phyloP scores from a whole-genome alignment of 2,329 filamentous ascomycete genomes.

The Fusarium nygamai region DNA sequence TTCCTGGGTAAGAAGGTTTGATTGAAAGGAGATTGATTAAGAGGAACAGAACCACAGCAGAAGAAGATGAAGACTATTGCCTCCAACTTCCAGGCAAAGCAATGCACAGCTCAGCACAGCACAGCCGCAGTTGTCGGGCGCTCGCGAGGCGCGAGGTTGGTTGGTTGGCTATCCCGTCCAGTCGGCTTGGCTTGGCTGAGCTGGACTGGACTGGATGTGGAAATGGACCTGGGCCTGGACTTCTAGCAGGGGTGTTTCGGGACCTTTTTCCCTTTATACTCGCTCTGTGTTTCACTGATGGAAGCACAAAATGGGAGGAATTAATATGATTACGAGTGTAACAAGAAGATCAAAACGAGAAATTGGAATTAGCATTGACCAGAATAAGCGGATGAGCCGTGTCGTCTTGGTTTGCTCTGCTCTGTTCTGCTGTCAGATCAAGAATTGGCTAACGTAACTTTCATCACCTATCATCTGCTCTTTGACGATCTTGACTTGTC shows the following conservation, averaged over 20 bases:
- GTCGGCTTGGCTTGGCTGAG: conserved; percentile 36
- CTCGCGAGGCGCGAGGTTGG: conserved; percentile 38
- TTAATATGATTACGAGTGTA: neutral
- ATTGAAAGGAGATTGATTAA: conserved; percentile 6
- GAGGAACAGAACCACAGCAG: conserved; percentile 7
- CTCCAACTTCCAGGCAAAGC: conserved; percentile 29
- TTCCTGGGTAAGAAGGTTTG: neutral
- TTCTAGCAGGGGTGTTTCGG: conserved; percentile 31
- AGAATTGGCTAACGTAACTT: neutral
- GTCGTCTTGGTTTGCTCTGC: neutral
- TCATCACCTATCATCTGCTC: neutral
- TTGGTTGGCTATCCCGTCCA: conserved; percentile 14
- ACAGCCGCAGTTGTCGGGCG: conserved; percentile 36
- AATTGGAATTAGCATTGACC: neutral
- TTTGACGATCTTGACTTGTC: conserved; percentile 21
- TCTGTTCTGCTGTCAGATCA: conserved; percentile 28
- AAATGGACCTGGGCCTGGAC: conserved; percentile 13
- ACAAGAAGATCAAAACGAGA: neutral
- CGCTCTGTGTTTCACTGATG: conserved; percentile 25
- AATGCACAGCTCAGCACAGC: neutral
- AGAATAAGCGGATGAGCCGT: conserved; percentile 3
- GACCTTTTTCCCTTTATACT: conserved; percentile 13
- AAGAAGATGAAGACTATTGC: conserved; percentile 19
- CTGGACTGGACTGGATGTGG: conserved; percentile 12
- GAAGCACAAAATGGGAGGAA: neutral